These are phyloP conservation scores for Tricholoma saponaceum DNA, from an alignment of 768 basidiomycete genomes.

Conservation along the genomic window DNA sequence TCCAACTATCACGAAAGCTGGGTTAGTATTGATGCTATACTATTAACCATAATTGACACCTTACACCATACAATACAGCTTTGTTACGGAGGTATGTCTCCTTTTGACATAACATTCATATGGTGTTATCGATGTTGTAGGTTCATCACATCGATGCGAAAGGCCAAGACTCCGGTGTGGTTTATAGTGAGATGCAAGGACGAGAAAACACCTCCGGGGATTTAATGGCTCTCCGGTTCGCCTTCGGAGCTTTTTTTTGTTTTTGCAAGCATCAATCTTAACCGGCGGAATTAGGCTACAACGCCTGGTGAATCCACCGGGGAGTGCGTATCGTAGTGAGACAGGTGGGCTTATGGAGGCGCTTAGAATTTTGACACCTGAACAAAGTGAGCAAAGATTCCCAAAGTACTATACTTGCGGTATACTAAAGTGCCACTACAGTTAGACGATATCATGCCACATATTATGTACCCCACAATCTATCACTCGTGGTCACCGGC, in stretches of 20 bases:
- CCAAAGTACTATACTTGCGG: not conserved
- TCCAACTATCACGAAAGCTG: slow-evolving; percentile 87
- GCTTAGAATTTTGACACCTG: slow-evolving; percentile 75
- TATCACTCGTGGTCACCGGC: slow-evolving; percentile 85
- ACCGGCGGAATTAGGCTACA: slow-evolving; percentile 51
- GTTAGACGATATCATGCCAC: slow-evolving; percentile 86
- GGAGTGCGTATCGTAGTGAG: slow-evolving; percentile 92
- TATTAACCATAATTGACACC: slow-evolving; percentile 7
- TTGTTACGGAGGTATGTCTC: slow-evolving; percentile 52
- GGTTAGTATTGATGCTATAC: slow-evolving; percentile 42
- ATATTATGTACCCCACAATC: slow-evolving; percentile 93
- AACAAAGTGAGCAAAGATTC: slow-evolving; percentile 62
- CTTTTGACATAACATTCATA: not conserved
- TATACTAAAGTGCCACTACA: slow-evolving; percentile 26
- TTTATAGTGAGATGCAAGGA: slow-evolving; percentile 97
- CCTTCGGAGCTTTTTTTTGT: slow-evolving; percentile 11
- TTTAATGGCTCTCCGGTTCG: slow-evolving; percentile 82
- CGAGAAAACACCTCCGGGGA: slow-evolving; percentile 91
- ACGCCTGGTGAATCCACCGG: slow-evolving; percentile 71
- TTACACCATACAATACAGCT: slow-evolving; percentile 26
- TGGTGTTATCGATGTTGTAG: slow-evolving; percentile 30
- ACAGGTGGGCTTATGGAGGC: slow-evolving; percentile 96
- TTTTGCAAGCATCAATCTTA: not conserved
- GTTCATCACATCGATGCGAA: slow-evolving; percentile 93
- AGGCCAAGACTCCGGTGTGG: slow-evolving; percentile 92